These are phyloP conservation scores for Coccomyxa subellipsoidea DNA, from an alignment of 163 green algal genomes.

Conservation along the genomic window DNA sequence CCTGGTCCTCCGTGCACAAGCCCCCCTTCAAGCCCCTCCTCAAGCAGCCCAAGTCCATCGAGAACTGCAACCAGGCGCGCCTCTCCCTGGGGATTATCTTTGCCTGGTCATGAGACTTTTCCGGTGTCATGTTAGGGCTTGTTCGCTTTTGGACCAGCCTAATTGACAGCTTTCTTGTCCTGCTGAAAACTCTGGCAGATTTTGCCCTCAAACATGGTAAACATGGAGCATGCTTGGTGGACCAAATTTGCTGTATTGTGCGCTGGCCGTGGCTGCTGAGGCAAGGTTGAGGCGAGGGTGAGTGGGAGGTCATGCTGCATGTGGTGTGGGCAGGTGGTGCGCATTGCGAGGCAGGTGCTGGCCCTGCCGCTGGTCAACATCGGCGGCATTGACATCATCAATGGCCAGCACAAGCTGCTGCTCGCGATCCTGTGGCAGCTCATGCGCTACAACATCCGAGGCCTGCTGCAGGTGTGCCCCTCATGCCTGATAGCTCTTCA, in stretches of 20 bases:
- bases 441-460: slow-evolving; percentile 52
- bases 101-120: no score
- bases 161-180: no score
- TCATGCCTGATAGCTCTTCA: no score
- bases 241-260: no score
- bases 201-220: no score
- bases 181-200: no score
- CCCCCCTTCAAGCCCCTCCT: slow-evolving; percentile 38
- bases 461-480: slow-evolving; percentile 33
- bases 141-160: no score
- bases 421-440: slow-evolving; percentile 60
- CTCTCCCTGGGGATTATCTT: neutral
- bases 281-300: neutral
- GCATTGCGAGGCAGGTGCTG: slow-evolving; percentile 23
- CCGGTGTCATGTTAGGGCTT: no score
- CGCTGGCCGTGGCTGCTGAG: no score
- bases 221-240: no score
- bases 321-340: slow-evolving; percentile 27
- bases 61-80: slow-evolving; percentile 47
- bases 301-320: neutral
- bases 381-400: slow-evolving; percentile 38
- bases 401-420: slow-evolving; percentile 46
- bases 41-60: slow-evolving; percentile 34
- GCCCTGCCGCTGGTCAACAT: slow-evolving; percentile 45
- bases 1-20: slow-evolving; percentile 29